A percentile compares a stretch with the other conserved stretches of the same genome.
Conservation (phyloP, 768 basidiomycete genomes). For the Amanita exitialis region DNA sequence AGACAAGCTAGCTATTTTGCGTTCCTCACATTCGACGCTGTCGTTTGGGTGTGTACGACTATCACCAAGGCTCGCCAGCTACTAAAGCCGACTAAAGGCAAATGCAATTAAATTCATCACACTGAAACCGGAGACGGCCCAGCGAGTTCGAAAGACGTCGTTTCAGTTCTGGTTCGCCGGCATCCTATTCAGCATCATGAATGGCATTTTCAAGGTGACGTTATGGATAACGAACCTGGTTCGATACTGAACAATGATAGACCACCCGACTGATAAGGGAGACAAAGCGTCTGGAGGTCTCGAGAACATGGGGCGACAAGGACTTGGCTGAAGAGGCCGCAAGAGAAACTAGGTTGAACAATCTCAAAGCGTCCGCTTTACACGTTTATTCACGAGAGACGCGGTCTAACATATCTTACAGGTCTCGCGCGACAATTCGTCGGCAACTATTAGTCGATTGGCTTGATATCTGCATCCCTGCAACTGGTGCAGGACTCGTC, state of each 20-base stretch:
- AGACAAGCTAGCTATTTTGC: constrained; percentile 85
- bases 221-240: neutral
- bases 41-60: constrained; percentile 65
- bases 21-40: constrained; percentile 73
- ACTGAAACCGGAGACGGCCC: constrained; percentile 48
- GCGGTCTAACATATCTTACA: constrained; percentile 15
- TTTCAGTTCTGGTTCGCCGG: constrained; percentile 87
- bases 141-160: constrained; percentile 51
- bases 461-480: constrained; percentile 86
- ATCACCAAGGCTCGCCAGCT: neutral
- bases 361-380: constrained; percentile 39
- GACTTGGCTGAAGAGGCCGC: constrained; percentile 56
- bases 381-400: neutral
- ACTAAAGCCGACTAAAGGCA: constrained; percentile 30
- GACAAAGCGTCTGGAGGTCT: constrained; percentile 36
- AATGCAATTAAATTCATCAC: constrained; percentile 57
- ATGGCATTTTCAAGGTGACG: constrained; percentile 57
- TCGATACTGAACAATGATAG: constrained; percentile 22
- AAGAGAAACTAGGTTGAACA: constrained; percentile 52
- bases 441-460: constrained; percentile 80
- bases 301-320: constrained; percentile 49
- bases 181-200: constrained; percentile 69
- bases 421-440: constrained; percentile 54
- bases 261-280: constrained; percentile 54
- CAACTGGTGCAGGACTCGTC: constrained; percentile 66